These are phyloP conservation scores for Harringtonia aguacate DNA, from an alignment of 2,329 filamentous ascomycete genomes.

Conservation along the genomic window DNA sequence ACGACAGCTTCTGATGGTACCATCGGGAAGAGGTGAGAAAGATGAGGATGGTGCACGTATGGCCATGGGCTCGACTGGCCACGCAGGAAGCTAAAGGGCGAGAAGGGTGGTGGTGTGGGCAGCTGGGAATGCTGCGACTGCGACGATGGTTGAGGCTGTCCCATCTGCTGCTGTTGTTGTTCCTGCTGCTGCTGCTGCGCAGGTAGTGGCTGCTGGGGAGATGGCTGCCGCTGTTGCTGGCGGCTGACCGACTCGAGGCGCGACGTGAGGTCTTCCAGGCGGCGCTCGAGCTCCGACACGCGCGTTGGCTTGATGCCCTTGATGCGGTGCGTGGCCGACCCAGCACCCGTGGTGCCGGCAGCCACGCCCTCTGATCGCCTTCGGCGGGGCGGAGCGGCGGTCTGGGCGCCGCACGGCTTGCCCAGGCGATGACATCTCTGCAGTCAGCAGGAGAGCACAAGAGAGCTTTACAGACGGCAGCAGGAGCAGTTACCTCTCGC, in stretches of 20 bases:
- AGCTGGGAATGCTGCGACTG: neutral
- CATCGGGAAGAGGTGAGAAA: too few species aligned
- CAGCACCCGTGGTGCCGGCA: neutral
- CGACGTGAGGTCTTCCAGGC: conserved; percentile 36
- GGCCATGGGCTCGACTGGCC: too few species aligned
- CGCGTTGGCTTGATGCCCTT: conserved; percentile 24
- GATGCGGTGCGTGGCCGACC: neutral
- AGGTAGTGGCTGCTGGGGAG: neutral
- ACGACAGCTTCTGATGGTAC: too few species aligned
- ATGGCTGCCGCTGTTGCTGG: conserved; percentile 1
- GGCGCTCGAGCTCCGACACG: conserved; percentile 39
- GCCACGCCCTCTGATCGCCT: conserved; percentile 22
- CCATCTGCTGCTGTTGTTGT: conserved; percentile 8
- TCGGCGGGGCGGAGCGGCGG: conserved; percentile 34
- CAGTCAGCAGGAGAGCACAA: neutral
- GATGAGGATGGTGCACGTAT: too few species aligned
- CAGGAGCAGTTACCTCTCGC: conserved; percentile 31
- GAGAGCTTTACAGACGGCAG: neutral
- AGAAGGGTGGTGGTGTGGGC: too few species aligned
- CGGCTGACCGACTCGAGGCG: conserved; percentile 24
- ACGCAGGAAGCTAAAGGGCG: too few species aligned
- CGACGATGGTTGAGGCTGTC: neutral
- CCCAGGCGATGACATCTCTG: conserved; percentile 35
- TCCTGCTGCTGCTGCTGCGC: conserved; percentile 9
- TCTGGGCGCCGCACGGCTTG: conserved; percentile 35